phyloP scores from a whole-genome alignment of 139 green algal species.

The Choricystis sp. region DNA sequence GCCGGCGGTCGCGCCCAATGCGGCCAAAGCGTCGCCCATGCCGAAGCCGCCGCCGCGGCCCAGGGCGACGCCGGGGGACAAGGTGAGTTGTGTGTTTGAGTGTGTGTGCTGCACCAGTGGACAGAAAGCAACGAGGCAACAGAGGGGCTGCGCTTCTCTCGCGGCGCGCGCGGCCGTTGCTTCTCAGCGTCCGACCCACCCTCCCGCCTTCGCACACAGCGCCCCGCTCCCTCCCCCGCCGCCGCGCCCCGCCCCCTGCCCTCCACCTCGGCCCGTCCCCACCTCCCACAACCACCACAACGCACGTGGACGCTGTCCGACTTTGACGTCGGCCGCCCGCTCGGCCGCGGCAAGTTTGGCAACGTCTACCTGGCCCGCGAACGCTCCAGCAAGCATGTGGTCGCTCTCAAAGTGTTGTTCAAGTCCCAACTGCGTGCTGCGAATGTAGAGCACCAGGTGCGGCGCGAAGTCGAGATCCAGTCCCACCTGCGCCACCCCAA shows the following conservation, averaged over 20 bases:
- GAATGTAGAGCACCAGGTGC: slow-evolving; percentile 95
- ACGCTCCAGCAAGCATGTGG: slow-evolving; percentile 75
- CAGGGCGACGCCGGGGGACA: not conserved
- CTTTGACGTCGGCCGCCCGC: slow-evolving; percentile 93
- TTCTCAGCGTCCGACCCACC: not conserved
- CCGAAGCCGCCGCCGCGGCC: not conserved
- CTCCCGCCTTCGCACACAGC: too few relatives aligned
- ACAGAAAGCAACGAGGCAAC: too few relatives aligned
- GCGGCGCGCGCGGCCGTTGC: too few relatives aligned
- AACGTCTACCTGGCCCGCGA: slow-evolving; percentile 97
- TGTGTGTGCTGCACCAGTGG: too few relatives aligned
- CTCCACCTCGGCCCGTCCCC: not conserved
- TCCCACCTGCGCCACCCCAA: slow-evolving; percentile 91
- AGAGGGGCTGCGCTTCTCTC: too few relatives aligned
- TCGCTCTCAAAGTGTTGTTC: slow-evolving; percentile 97
- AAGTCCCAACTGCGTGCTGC: slow-evolving; percentile 86
- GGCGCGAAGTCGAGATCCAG: slow-evolving; percentile 98
- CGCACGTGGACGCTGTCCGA: slow-evolving; percentile 71
- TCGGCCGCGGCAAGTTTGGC: slow-evolving; percentile 95
- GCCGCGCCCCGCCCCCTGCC: not conserved
- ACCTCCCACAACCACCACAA: not conserved
- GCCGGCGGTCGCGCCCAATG: not conserved
- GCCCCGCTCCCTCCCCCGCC: not conserved
- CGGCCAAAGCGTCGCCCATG: not conserved
- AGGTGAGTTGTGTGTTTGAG: too few relatives aligned